Evolutionary conservation across 441 rosid species (phyloP).

Genomic region (Pelargonium citronellum): DNA sequence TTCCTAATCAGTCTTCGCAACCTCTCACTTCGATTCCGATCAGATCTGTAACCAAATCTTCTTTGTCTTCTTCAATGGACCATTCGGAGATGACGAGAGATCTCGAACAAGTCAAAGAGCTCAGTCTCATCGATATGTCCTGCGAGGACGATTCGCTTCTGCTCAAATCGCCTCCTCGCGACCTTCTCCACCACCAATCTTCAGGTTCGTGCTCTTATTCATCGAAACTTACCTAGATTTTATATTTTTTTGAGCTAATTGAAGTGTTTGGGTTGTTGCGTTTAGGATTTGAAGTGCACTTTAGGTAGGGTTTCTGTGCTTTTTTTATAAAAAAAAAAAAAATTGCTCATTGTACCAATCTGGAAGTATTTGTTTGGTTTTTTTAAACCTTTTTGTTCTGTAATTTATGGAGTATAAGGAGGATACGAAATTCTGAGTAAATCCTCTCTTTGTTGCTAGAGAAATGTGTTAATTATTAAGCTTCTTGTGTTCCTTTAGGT

Average conservation of each 20-base stretch:
- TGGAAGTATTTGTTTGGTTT: neutral
- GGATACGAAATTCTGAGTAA: neutral
- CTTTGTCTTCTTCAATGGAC: slow-evolving; percentile 37
- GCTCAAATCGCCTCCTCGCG: slow-evolving; percentile 39
- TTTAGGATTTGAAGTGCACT: too few species aligned
- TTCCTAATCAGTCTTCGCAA: neutral
- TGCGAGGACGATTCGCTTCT: slow-evolving; percentile 77
- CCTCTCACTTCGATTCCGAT: neutral
- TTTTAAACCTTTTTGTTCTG: too few species aligned
- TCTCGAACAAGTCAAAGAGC: slow-evolving; percentile 32
- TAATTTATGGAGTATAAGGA: neutral
- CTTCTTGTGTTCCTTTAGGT: too few species aligned
- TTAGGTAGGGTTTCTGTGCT: slow-evolving; percentile 1
- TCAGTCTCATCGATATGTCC: slow-evolving; percentile 67
- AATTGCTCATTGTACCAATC: neutral
- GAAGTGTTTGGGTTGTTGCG: neutral
- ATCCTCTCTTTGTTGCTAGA: neutral
- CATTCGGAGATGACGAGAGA: slow-evolving; percentile 35
- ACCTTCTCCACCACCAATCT: slow-evolving; percentile 21
- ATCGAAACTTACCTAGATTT: neutral
- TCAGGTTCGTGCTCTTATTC: slow-evolving; percentile 31
- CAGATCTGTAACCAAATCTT: slow-evolving; percentile 10
- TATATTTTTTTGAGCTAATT: neutral
- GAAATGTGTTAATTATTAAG: neutral
- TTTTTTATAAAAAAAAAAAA: neutral